phyloP scores from a whole-genome alignment of 1,284 basidiomycete species.

The Tilletia horrida region DNA sequence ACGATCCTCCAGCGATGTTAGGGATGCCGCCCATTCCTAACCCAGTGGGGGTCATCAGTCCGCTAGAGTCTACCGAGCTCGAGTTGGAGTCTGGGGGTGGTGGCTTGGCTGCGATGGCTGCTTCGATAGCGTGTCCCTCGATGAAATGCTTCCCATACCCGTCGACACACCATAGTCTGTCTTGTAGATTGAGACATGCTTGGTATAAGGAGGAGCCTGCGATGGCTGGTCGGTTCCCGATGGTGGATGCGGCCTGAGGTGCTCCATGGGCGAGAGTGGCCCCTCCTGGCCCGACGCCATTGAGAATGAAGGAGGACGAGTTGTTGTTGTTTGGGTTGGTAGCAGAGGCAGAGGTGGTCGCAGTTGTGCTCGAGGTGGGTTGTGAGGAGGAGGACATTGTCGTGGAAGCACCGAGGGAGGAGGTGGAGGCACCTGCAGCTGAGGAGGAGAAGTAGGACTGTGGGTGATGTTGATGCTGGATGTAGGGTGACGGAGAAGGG shows the following conservation, averaged over 20 bases:
- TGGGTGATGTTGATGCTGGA: neutral
- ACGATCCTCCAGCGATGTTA: neutral
- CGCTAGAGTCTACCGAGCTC: slow-evolving; percentile 22
- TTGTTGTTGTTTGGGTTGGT: neutral
- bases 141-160: slow-evolving; percentile 51
- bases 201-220: slow-evolving; percentile 56
- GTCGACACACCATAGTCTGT: slow-evolving; percentile 56
- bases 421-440: neutral
- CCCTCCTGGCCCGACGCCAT: slow-evolving; percentile 11
- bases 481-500: slow-evolving; percentile 6
- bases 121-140: slow-evolving; percentile 27
- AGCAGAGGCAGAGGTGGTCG: neutral
- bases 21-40: slow-evolving; percentile 1
- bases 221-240: slow-evolving; percentile 23
- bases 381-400: neutral
- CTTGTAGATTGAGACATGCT: slow-evolving; percentile 54
- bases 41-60: slow-evolving; percentile 17
- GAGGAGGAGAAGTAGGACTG: slow-evolving; percentile 4
- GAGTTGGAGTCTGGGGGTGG: slow-evolving; percentile 19
- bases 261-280: neutral
- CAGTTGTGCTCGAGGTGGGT: neutral
- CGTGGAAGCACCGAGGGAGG: neutral
- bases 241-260: slow-evolving; percentile 13
- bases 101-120: slow-evolving; percentile 25
- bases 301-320: neutral